Base-by-base conservation (phyloP, 495 filamentous ascomycete species). In the Xanthoparmelia taractica region DNA sequence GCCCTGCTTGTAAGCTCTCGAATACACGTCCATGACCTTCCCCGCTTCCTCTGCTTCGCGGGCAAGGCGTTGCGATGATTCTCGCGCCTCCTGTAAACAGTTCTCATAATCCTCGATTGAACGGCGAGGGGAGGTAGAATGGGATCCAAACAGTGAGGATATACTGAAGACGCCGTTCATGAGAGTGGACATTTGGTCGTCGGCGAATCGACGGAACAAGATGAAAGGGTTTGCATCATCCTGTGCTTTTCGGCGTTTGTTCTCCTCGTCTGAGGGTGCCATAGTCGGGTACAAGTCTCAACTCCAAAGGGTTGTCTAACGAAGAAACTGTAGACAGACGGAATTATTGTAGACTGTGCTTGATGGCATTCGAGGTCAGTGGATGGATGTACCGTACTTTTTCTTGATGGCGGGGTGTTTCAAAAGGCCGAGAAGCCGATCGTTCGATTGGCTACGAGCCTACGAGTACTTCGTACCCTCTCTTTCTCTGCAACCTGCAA, bases 181-280 rank as follows among this genome's bases (percentile, higher is more conserved):
- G 65, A 85, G 71, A 45, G 78, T 80, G 8, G 79, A 80, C 59
- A 85, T 77, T 61, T 84, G 83, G 59, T 79, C 75, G 67, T 87
- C 84, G 59, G 82, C 79, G 67, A 79, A 85, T 62, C 79, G 80
- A 60, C 83, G 82, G 71, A 86, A 84, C 37, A 79, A 73, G 56
- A 84, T 74, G 68, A 87, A 86, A 17, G 84, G 82, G 63, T 85
- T 86, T 48, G 70, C 66, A 29, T 78, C 73, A 41, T 60, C 58
- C 2, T 62, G 45, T 23, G 45, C 20, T 40, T 57, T 50, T n/a
- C 25, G 52, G 13, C 17, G 40, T 43, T 65, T 47, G 18, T 25
- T 31, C 17, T 56, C 37, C 8, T 67, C 62, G 34, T 63, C 47
- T 1, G 58, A 36, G 25, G 67, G 33, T 62, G 65, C 61, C 67